Conservation (phyloP, 139 green algal genomes). For the Desmodesmus armatus region DNA sequence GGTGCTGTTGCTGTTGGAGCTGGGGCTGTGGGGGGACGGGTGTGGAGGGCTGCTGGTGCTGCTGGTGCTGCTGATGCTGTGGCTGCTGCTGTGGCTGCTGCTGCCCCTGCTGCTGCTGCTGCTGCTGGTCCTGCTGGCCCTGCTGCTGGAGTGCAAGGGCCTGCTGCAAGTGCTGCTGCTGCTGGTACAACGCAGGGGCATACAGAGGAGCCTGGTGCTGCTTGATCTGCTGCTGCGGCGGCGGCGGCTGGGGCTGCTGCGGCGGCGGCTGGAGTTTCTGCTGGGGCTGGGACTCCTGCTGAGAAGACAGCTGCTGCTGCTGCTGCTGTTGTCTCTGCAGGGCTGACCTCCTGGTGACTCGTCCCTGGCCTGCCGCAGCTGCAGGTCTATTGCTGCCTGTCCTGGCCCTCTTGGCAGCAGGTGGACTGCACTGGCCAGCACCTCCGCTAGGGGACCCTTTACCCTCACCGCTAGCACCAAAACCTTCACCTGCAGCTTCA, state of each 20-base stretch:
- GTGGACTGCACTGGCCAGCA: neutral
- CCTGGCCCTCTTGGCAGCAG: neutral
- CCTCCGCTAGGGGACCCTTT: too few relatives aligned
- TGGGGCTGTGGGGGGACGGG: conserved; percentile 14
- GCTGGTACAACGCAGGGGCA: too few relatives aligned
- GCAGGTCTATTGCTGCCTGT: neutral
- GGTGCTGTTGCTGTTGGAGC: too few relatives aligned
- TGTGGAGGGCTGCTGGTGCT: conserved; percentile 27
- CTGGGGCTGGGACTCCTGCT: neutral
- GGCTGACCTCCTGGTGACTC: neutral
- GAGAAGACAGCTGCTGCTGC: neutral
- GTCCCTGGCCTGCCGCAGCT: neutral
- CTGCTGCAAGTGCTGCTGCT: neutral
- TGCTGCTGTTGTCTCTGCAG: neutral
- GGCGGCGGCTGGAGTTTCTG: neutral
- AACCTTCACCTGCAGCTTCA: neutral
- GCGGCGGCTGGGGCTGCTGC: neutral
- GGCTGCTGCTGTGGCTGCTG: neutral
- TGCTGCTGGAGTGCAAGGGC: neutral
- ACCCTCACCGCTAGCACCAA: neutral
- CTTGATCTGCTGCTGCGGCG: neutral
- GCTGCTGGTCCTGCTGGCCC: neutral
- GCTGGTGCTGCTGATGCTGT: neutral
- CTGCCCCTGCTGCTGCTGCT: neutral
- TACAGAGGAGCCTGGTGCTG: too few relatives aligned